These are phyloP conservation scores for Trichopus zeylanicus DNA, from an alignment of 116 monocot species.

Conservation along the genomic window DNA sequence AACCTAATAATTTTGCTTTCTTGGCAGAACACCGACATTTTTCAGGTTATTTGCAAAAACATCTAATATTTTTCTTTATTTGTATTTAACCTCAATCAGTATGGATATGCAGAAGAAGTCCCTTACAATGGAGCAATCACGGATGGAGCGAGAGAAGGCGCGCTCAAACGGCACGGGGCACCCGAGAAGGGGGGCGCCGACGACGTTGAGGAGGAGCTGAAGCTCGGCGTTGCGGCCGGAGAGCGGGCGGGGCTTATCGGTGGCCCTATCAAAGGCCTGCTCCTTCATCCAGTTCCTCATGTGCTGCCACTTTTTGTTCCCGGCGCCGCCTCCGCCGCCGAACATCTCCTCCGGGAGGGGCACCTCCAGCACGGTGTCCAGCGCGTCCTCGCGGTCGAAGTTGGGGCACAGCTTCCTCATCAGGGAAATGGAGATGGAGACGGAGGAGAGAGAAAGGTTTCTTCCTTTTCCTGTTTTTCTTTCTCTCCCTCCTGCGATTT, in stretches of 20 bases:
- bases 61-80: too few relatives aligned
- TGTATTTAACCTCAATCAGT: too few relatives aligned
- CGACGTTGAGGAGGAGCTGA: slow-evolving; percentile 76
- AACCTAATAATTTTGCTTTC: too few relatives aligned
- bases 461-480: neutral
- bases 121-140: slow-evolving; percentile 73
- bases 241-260: slow-evolving; percentile 6
- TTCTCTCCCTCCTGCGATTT: neutral
- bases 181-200: slow-evolving; percentile 75
- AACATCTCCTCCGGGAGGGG: slow-evolving; percentile 90
- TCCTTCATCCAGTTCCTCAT: slow-evolving; percentile 58
- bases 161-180: slow-evolving; percentile 55
- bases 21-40: too few relatives aligned
- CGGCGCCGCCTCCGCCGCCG: slow-evolving; percentile 17
- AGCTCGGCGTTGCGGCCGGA: slow-evolving; percentile 57
- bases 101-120: too few relatives aligned
- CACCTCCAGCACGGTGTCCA: slow-evolving; percentile 70
- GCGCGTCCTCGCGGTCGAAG: slow-evolving; percentile 49
- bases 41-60: too few relatives aligned
- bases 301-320: slow-evolving; percentile 26
- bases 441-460: neutral
- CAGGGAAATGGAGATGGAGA: neutral
- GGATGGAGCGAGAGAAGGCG: slow-evolving; percentile 54
- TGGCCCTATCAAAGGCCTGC: slow-evolving; percentile 42
- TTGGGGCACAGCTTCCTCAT: slow-evolving; percentile 77